These are phyloP conservation scores for Phyllachora maydis DNA, from an alignment of 2,329 filamentous ascomycete species.

Conservation along the genomic window DNA sequence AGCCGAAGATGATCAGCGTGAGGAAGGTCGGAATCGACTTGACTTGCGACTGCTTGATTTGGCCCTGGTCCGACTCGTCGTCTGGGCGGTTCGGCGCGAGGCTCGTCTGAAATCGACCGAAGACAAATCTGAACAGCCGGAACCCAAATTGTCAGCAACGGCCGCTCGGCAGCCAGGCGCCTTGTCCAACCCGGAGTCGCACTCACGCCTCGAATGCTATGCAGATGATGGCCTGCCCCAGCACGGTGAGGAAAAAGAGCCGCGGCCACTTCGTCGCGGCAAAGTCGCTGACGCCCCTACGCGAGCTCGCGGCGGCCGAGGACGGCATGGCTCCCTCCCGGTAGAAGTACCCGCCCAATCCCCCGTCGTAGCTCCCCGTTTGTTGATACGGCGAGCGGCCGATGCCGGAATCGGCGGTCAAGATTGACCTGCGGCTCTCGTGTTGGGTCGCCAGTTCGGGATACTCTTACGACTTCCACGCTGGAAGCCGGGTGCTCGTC, in stretches of 20 bases:
- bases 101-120: conserved; percentile 61
- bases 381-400: conserved; percentile 8
- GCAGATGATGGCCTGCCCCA: conserved; percentile 60
- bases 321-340: conserved; percentile 11
- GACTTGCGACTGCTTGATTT: conserved; percentile 26
- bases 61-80: conserved; percentile 13
- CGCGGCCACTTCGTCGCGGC: conserved; percentile 79
- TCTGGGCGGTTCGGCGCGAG: conserved; percentile 15
- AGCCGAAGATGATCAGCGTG: conserved; percentile 92
- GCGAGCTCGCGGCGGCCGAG: conserved; percentile 13
- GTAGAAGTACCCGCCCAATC: conserved; percentile 11
- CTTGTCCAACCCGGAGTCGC: neutral
- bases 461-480: conserved; percentile 11
- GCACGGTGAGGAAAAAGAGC: conserved; percentile 55
- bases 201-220: conserved; percentile 74
- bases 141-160: conserved; percentile 1
- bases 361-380: conserved; percentile 9
- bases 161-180: neutral
- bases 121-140: conserved; percentile 62
- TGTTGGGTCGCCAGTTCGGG: conserved; percentile 23
- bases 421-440: conserved; percentile 22
- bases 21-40: conserved; percentile 84
- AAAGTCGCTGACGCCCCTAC: conserved; percentile 43
- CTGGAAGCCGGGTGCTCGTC: conserved; percentile 5
- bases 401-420: conserved; percentile 15